Evolutionary conservation across 163 green algal species (phyloP).

Genomic region (Trebouxia gelatinosa): DNA sequence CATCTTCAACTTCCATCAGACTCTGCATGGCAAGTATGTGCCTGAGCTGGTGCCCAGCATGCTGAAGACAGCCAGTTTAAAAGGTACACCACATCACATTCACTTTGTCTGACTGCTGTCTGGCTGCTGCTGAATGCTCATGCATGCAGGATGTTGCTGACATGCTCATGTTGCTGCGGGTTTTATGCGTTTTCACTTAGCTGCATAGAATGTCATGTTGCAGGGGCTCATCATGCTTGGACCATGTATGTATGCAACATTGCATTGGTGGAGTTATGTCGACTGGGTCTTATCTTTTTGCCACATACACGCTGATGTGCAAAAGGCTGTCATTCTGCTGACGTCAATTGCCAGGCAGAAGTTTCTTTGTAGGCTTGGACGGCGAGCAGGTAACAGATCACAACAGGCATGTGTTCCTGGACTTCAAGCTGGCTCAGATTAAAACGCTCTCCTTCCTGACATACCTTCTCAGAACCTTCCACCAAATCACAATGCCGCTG

Average conservation of each 20-base stretch:
- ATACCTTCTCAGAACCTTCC: slow-evolving; percentile 54
- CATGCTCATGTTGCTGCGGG: too few relatives aligned
- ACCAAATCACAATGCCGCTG: background rate
- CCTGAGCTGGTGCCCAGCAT: slow-evolving; percentile 73
- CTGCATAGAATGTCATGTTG: too few relatives aligned
- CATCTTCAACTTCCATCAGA: slow-evolving; percentile 75
- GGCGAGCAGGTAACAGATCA: slow-evolving; percentile 18
- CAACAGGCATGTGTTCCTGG: slow-evolving; percentile 31
- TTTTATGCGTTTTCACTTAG: too few relatives aligned
- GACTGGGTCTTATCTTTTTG: background rate
- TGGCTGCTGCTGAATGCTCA: too few relatives aligned
- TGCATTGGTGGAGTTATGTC: slow-evolving; percentile 16
- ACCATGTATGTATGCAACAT: too few relatives aligned
- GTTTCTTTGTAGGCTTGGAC: background rate
- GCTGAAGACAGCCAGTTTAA: slow-evolving; percentile 45
- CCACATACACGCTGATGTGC: background rate
- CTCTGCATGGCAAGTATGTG: slow-evolving; percentile 57
- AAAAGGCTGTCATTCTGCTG: background rate
- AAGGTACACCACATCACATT: slow-evolving; percentile 18
- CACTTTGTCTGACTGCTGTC: background rate
- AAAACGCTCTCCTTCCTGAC: slow-evolving; percentile 79
- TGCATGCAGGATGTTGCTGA: too few relatives aligned
- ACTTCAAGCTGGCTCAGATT: slow-evolving; percentile 81
- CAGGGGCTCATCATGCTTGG: too few relatives aligned
- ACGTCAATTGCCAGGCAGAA: background rate